Percentiles rank a stretch among this genome's conserved stretches.
phyloP scores from a whole-genome alignment of 2,329 filamentous ascomycete species.

The Ampelomyces quisqualis region DNA sequence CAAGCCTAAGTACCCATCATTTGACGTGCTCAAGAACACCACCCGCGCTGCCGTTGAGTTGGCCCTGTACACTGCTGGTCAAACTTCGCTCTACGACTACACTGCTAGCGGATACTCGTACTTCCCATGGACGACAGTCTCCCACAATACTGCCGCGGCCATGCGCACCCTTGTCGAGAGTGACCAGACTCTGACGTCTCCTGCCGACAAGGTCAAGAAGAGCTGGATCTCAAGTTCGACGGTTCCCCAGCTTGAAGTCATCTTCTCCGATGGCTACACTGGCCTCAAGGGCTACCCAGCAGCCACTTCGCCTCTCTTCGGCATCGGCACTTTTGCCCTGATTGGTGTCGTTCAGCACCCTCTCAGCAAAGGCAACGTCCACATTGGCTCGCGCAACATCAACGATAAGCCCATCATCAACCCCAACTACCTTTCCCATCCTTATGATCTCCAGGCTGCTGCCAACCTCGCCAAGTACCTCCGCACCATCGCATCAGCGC shows the following conservation, averaged over 20 bases:
- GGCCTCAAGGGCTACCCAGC: slow-evolving; percentile 42
- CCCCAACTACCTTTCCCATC: slow-evolving; percentile 32
- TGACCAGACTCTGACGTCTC: slow-evolving; percentile 13
- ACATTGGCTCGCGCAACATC: slow-evolving; percentile 26
- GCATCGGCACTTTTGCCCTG: slow-evolving; percentile 36
- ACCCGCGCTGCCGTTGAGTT: slow-evolving; percentile 45
- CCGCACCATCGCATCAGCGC: slow-evolving; percentile 25
- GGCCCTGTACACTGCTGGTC: slow-evolving; percentile 37
- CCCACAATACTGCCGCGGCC: slow-evolving; percentile 32
- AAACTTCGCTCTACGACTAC: slow-evolving; percentile 45
- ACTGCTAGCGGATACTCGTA: slow-evolving; percentile 46
- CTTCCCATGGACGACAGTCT: slow-evolving; percentile 46
- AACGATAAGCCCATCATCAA: slow-evolving; percentile 29
- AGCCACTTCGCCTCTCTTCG: slow-evolving; percentile 27
- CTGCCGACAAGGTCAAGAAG: slow-evolving; percentile 23
- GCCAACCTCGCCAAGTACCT: slow-evolving; percentile 27
- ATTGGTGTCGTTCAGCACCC: slow-evolving; percentile 42
- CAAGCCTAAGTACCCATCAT: slow-evolving; percentile 25
- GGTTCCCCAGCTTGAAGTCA: slow-evolving; percentile 49
- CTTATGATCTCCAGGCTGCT: slow-evolving; percentile 29
- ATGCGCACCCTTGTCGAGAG: slow-evolving; percentile 39
- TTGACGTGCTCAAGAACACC: slow-evolving; percentile 27
- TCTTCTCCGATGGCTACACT: slow-evolving; percentile 51
- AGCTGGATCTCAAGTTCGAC: slow-evolving; percentile 36
- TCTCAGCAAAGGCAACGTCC: slow-evolving; percentile 32